Percentiles rank a stretch among this genome's conserved stretches.
phyloP scores from a whole-genome alignment of 2,329 filamentous ascomycete species.

The Penicillium frequentans region DNA sequence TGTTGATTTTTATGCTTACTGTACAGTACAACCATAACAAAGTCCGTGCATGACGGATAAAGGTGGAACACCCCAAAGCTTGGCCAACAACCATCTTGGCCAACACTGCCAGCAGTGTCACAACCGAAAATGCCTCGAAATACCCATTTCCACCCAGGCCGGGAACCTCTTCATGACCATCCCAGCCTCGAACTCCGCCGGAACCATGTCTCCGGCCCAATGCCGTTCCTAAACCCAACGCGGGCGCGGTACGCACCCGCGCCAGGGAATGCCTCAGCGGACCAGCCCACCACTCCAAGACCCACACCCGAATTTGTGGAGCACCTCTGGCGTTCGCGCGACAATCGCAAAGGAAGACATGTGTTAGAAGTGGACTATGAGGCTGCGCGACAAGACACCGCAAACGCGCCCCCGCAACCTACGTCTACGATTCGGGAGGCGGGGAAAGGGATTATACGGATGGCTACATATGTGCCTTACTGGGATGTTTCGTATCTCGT shows the following conservation, averaged over 20 bases:
- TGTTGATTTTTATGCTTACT: neutral
- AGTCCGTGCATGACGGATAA: neutral
- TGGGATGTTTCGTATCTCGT: conserved; percentile 61
- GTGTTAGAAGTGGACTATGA: conserved; percentile 34
- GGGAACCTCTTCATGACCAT: conserved; percentile 12
- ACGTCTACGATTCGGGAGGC: conserved; percentile 36
- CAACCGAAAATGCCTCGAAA: conserved; percentile 14
- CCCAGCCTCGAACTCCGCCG: conserved; percentile 6
- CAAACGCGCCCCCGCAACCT: conserved; percentile 29
- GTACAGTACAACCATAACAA: neutral
- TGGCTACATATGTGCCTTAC: conserved; percentile 53
- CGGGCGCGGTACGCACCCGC: conserved; percentile 34
- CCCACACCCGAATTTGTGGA: conserved; percentile 15
- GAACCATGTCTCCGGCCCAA: conserved; percentile 37
- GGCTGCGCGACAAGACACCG: neutral
- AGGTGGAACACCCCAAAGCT: neutral
- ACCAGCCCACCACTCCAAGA: neutral
- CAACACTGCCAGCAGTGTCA: neutral
- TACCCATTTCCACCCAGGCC: conserved; percentile 13
- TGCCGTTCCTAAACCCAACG: conserved; percentile 54
- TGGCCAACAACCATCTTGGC: neutral
- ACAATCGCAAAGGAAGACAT: conserved; percentile 52
- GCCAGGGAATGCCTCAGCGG: neutral
- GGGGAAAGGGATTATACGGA: conserved; percentile 43
- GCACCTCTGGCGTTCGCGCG: conserved; percentile 46